Conservation (phyloP, 2,329 filamentous ascomycete species). For the Dactylellina leptospora region DNA sequence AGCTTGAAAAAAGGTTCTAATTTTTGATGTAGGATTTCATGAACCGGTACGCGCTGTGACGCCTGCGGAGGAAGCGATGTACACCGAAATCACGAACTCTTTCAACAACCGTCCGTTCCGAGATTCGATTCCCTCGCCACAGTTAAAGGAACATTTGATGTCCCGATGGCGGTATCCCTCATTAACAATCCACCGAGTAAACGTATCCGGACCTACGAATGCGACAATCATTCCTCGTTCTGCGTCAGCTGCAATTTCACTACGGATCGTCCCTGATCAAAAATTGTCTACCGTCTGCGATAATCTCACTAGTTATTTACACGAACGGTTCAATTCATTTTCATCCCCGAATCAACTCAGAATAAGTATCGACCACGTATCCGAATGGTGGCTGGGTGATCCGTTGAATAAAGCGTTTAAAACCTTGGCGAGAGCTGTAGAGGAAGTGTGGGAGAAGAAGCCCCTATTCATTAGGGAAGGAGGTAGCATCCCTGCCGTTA, state of each 20-base stretch:
- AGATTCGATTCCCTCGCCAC: slow-evolving; percentile 68
- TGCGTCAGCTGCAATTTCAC: slow-evolving; percentile 85
- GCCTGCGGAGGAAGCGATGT: slow-evolving; percentile 55
- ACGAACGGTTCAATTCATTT: slow-evolving; percentile 75
- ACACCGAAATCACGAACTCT: slow-evolving; percentile 55
- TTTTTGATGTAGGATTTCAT: slow-evolving; percentile 45
- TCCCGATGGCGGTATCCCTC: slow-evolving; percentile 95
- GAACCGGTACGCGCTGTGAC: slow-evolving; percentile 55
- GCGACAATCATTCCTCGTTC: slow-evolving; percentile 90
- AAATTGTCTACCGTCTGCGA: slow-evolving; percentile 79
- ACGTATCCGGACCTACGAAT: slow-evolving; percentile 86
- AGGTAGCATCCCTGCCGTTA: slow-evolving; percentile 90
- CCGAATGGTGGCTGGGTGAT: slow-evolving; percentile 95
- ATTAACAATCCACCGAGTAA: slow-evolving; percentile 90
- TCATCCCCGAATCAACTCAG: slow-evolving; percentile 81
- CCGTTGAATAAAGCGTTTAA: slow-evolving; percentile 89
- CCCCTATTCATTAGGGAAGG: slow-evolving; percentile 95
- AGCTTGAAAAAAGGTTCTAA: not conserved
- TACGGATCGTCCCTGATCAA: slow-evolving; percentile 93
- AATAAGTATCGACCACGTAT: slow-evolving; percentile 88
- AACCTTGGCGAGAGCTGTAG: slow-evolving; percentile 83
- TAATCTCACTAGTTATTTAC: slow-evolving; percentile 73
- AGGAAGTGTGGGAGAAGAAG: slow-evolving; percentile 78
- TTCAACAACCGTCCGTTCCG: slow-evolving; percentile 43
- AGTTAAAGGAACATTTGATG: slow-evolving; percentile 86